These are phyloP conservation scores for Sergeia podlipaevii DNA, from an alignment of 208 protist species.

Conservation along the genomic window DNA sequence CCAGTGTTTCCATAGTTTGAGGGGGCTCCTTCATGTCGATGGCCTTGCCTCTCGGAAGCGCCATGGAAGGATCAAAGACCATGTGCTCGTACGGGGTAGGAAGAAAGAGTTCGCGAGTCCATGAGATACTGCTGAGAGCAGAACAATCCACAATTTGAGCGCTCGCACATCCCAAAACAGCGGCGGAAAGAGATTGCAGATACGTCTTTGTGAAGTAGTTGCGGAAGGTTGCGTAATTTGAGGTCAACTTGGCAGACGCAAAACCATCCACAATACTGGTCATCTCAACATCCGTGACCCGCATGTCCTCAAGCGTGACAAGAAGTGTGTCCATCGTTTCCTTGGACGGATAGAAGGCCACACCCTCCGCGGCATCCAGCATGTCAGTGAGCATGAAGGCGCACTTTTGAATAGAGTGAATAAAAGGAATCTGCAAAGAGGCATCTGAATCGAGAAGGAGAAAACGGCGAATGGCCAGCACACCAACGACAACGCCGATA, in stretches of 20 bases:
- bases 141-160: conserved; percentile 1
- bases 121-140: not conserved
- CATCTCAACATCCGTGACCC: no score
- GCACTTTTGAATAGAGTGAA: not conserved
- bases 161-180: not conserved
- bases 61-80: not conserved
- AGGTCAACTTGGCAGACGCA: not conserved
- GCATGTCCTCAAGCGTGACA: no score
- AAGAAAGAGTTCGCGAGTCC: conserved; percentile 2
- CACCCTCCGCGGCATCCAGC: not conserved
- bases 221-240: not conserved
- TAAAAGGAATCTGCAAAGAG: not conserved
- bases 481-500: not conserved
- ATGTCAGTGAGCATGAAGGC: not conserved
- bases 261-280: no score
- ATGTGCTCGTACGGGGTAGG: conserved; percentile 1
- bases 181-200: not conserved
- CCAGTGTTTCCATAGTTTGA: not conserved
- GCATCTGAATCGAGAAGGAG: not conserved
- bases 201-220: not conserved
- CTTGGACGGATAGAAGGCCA: not conserved
- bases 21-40: not conserved
- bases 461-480: not conserved
- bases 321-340: no score
- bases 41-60: not conserved